Percentiles rank a stretch among this genome's conserved stretches.
Evolutionary conservation across 2,329 filamentous ascomycete species (phyloP).

Genomic region (Dichotomopilus funicola): DNA sequence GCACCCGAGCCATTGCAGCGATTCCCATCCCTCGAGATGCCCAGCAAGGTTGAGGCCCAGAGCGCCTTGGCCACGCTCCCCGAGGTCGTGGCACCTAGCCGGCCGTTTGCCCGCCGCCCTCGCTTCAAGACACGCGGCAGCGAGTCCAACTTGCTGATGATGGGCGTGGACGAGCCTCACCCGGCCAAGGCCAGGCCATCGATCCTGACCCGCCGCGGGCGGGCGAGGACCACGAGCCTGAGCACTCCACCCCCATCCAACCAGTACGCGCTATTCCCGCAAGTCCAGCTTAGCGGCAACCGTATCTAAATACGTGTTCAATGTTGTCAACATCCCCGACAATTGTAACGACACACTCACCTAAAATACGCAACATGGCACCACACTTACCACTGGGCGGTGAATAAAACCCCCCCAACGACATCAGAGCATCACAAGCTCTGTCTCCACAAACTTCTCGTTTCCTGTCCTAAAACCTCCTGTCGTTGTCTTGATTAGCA

Average conservation of each 20-base stretch:
- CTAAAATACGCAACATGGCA: neutral
- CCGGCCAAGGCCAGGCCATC: constrained; percentile 23
- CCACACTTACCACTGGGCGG: neutral
- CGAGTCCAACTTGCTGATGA: constrained; percentile 24
- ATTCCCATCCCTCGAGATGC: constrained; percentile 20
- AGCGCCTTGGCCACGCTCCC: constrained; percentile 22
- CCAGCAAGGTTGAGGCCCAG: constrained; percentile 21
- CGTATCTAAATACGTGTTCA: constrained; percentile 15
- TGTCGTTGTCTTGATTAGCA: constrained; percentile 13
- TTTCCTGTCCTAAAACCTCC: neutral
- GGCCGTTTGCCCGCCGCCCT: constrained; percentile 19
- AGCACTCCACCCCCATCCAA: constrained; percentile 40
- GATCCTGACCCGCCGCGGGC: constrained; percentile 28
- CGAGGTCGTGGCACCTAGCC: constrained; percentile 28
- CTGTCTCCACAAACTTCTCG: constrained; percentile 1
- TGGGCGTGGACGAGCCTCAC: constrained; percentile 17
- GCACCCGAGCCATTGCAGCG: constrained; percentile 20
- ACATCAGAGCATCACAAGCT: neutral
- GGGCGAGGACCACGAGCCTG: constrained; percentile 42
- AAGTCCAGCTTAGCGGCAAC: constrained; percentile 21
- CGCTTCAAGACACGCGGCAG: constrained; percentile 25
- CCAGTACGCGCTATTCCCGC: constrained; percentile 42
- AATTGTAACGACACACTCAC: neutral
- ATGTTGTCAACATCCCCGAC: neutral
- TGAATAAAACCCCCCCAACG: neutral